Percentiles rank a stretch among this genome's conserved stretches.
These are phyloP conservation scores for Melanomma pulvis-pyrius DNA, from an alignment of 495 filamentous ascomycete species.

Conservation along the genomic window DNA sequence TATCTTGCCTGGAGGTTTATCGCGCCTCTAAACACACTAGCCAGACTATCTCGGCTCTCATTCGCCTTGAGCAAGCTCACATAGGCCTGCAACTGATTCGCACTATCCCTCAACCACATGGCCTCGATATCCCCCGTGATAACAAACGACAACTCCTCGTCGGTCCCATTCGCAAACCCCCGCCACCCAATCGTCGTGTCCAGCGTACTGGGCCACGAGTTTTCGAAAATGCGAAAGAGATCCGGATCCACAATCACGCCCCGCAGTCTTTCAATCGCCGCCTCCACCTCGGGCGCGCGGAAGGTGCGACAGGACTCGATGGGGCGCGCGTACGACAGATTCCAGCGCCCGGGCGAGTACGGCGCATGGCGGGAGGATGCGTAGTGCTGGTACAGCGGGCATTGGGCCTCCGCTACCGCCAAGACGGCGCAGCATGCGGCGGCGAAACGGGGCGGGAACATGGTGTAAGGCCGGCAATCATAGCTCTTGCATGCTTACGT, in stretches of 20 bases:
- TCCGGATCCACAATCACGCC: slow-evolving; percentile 62
- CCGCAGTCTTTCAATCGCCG: slow-evolving; percentile 53
- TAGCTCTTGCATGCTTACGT: neutral
- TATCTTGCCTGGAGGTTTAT: slow-evolving; percentile 70
- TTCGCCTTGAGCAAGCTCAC: slow-evolving; percentile 57
- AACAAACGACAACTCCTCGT: slow-evolving; percentile 63
- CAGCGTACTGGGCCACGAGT: slow-evolving; percentile 67
- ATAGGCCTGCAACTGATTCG: slow-evolving; percentile 69
- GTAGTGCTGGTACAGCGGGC: slow-evolving; percentile 47
- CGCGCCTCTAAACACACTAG: slow-evolving; percentile 62
- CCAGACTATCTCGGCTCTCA: slow-evolving; percentile 52
- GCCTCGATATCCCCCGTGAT: slow-evolving; percentile 69
- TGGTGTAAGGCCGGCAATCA: neutral
- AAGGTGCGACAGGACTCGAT: slow-evolving; percentile 61
- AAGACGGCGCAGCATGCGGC: neutral
- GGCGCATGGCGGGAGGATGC: slow-evolving; percentile 41
- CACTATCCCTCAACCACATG: slow-evolving; percentile 72
- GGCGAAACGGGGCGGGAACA: neutral
- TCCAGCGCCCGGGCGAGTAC: slow-evolving; percentile 45
- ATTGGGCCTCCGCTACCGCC: slow-evolving; percentile 28
- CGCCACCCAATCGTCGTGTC: slow-evolving; percentile 70
- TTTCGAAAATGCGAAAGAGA: slow-evolving; percentile 65
- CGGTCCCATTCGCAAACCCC: slow-evolving; percentile 52
- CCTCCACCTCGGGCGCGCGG: slow-evolving; percentile 57
- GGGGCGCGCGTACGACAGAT: slow-evolving; percentile 62